A percentile compares a stretch with the other conserved stretches of the same genome.
Conservation (phyloP, 2,329 filamentous ascomycete species). For the Xylaria sp. region DNA sequence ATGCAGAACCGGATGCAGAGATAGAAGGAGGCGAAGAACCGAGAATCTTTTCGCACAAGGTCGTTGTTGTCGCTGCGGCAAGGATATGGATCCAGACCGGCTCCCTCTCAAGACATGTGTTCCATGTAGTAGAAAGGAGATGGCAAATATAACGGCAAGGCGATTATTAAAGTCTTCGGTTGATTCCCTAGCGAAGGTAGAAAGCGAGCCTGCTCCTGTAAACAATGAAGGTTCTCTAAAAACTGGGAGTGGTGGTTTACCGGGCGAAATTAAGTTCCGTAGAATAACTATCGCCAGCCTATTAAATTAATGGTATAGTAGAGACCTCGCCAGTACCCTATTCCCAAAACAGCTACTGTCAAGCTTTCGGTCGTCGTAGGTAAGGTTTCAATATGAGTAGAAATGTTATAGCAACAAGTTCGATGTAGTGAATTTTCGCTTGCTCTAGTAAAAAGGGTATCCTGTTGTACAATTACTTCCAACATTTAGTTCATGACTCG, state of each 20-base stretch:
- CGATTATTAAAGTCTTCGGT: neutral
- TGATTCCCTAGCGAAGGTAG: neutral
- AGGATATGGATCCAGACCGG: too few relatives aligned
- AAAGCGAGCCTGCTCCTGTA: neutral
- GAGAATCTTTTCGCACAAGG: too few relatives aligned
- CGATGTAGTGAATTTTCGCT: conserved; percentile 5
- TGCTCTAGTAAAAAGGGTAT: conserved; percentile 39
- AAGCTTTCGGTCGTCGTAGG: neutral
- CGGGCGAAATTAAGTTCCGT: too few relatives aligned
- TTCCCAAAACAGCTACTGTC: neutral
- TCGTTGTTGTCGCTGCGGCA: too few relatives aligned
- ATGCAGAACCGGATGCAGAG: too few relatives aligned
- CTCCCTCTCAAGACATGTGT: too few relatives aligned
- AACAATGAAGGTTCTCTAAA: neutral
- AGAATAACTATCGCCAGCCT: neutral
- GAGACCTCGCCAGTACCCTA: neutral
- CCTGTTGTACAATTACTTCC: conserved; percentile 17
- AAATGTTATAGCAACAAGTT: neutral
- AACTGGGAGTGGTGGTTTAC: neutral
- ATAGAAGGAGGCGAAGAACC: too few relatives aligned
- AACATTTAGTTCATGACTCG: conserved; percentile 11
- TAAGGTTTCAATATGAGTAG: neutral
- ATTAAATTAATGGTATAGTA: neutral
- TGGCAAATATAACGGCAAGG: neutral
- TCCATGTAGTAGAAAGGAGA: too few relatives aligned